Base-by-base conservation (phyloP, 2,329 filamentous ascomycete species). In the Tolypocladium ovalisporum region DNA sequence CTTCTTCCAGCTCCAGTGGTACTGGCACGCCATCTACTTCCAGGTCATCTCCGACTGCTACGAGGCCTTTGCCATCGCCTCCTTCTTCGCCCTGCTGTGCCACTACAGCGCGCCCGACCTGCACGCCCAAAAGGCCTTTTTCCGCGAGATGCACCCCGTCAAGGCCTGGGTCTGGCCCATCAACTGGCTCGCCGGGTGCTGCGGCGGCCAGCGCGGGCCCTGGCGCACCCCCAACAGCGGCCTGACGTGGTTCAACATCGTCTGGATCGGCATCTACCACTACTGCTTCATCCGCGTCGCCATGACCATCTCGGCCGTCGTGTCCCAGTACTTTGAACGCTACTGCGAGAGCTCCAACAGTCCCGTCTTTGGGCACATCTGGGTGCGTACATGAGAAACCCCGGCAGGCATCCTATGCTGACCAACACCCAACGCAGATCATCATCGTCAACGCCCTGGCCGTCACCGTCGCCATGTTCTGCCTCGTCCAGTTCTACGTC, bases 201-300 rank as follows among this genome's bases (percentile, higher is more conserved):
- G 84, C 57, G 86, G 88, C 40, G 87, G 87, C 37, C 71, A 88
- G 59, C 76, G 81, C 56, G 88, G 89, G 0, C 78, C 80, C 32
- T 86, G 89, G 78, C 80, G 89, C 63, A 87, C 80, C n/a, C 90
- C 90, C 0, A 78, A 81, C 62, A 94, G 87, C 70, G 90, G 90
- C 1, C 74, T 95, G 69, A 95, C 90, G 1, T 94, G 89, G 89
- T 95, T 95, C 74, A 96, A 96, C 69, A 84, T 92, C 59, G 79
- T 92, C 63, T 94, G 88, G 88, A 80, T 88, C 52, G 85, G 86
- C 56, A 80, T 94, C 57, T 95, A 92, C 72, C 90, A 95, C 66
- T 95, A 94, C 73, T 91, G 88, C 73, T 85, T 93, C 66, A 83
- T 93, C 61, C 84, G 89, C 52, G 86, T 93, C 22, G 73, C 86